These are phyloP conservation scores for Phytophthora lateralis DNA, from an alignment of 352 stramenopile genomes.

Conservation along the genomic window DNA sequence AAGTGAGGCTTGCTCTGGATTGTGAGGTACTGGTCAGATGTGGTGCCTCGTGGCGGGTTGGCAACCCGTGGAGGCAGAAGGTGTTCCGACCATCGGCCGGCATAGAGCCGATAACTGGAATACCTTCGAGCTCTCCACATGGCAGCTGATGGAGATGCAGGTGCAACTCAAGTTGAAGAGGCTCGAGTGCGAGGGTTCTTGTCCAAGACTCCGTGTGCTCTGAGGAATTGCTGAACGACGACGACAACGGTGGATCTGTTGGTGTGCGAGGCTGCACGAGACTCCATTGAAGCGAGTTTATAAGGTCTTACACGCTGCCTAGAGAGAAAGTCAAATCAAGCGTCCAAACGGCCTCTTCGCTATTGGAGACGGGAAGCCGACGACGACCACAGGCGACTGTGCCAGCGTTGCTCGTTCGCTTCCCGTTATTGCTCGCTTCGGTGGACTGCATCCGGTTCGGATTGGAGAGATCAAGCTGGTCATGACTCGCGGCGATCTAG, in stretches of 20 bases:
- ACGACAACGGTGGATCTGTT: background rate
- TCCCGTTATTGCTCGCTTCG: slow-evolving; percentile 14
- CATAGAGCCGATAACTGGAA: slow-evolving; percentile 19
- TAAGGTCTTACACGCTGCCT: background rate
- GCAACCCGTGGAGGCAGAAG: slow-evolving; percentile 14
- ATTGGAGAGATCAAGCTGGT: slow-evolving; percentile 37
- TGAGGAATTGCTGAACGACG: background rate
- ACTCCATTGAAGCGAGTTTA: slow-evolving; percentile 4
- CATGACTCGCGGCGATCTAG: slow-evolving; percentile 31
- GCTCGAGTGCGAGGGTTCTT: background rate
- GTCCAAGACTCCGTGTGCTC: background rate
- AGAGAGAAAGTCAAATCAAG: slow-evolving; percentile 2
- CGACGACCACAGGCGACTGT: slow-evolving; percentile 11
- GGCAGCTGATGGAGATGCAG: background rate
- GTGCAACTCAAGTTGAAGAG: slow-evolving; percentile 1
- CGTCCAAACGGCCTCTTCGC: slow-evolving; percentile 8
- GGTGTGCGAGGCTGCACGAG: background rate
- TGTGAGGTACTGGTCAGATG: slow-evolving; percentile 19
- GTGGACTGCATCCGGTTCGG: slow-evolving; percentile 32
- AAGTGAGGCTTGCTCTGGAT: slow-evolving; percentile 22
- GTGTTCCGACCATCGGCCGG: slow-evolving; percentile 8
- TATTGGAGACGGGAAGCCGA: background rate
- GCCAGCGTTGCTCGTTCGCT: slow-evolving; percentile 9
- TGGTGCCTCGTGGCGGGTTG: background rate
- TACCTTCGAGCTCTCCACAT: background rate